These are phyloP conservation scores for Verticillium longisporum DNA, from an alignment of 2,329 filamentous ascomycete genomes.

Conservation along the genomic window DNA sequence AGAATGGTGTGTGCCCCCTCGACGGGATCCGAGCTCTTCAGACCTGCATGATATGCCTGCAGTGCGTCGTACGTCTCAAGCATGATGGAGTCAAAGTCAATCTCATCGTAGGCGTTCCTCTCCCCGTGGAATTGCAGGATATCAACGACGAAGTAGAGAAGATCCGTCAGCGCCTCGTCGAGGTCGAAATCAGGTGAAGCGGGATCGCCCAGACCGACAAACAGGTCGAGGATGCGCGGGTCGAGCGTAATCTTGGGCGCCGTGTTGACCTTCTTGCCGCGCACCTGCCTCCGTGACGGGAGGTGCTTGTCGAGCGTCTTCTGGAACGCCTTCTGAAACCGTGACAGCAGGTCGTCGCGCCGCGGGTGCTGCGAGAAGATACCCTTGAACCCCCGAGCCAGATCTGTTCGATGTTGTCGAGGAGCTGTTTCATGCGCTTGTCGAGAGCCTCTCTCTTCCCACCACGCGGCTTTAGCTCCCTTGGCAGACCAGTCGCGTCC, in stretches of 20 bases:
- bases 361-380: constrained; percentile 75
- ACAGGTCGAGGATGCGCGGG: constrained; percentile 70
- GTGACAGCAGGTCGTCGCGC: constrained; percentile 57
- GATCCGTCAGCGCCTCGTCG: constrained; percentile 83
- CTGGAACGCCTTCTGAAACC: constrained; percentile 73
- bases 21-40: constrained; percentile 30
- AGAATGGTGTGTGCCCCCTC: constrained; percentile 68
- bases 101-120: constrained; percentile 92
- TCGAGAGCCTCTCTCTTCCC: constrained; percentile 81
- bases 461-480: constrained; percentile 78
- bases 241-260: constrained; percentile 41
- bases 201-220: constrained; percentile 76
- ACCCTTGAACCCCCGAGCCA: constrained; percentile 96
- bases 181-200: constrained; percentile 62
- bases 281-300: constrained; percentile 67
- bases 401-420: constrained; percentile 81
- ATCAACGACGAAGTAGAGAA: constrained; percentile 94
- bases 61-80: constrained; percentile 83
- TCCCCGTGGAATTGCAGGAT: constrained; percentile 96
- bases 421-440: constrained; percentile 64
- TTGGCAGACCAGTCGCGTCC: constrained; percentile 64
- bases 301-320: constrained; percentile 76
- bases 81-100: constrained; percentile 89
- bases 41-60: constrained; percentile 62
- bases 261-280: constrained; percentile 44